These are phyloP conservation scores for Serendipita vermifera DNA, from an alignment of 768 basidiomycete species.

Conservation along the genomic window DNA sequence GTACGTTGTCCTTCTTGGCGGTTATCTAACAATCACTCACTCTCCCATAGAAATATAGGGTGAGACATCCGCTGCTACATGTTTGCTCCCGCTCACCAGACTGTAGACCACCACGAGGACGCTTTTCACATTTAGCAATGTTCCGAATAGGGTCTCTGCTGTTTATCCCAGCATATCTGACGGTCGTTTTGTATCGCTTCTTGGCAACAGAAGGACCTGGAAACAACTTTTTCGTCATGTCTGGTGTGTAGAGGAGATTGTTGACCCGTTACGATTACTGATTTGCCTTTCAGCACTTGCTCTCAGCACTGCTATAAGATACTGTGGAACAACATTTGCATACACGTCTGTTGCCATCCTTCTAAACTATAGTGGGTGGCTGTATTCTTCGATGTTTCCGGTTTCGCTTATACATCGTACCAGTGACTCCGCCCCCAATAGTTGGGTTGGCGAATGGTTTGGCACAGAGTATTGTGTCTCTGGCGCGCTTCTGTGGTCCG, in stretches of 20 bases:
- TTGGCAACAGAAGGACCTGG: slow-evolving; percentile 58
- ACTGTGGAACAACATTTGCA: slow-evolving; percentile 74
- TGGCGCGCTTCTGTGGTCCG: slow-evolving; percentile 83
- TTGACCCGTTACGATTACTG: slow-evolving; percentile 18
- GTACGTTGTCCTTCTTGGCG: slow-evolving; percentile 32
- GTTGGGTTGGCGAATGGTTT: slow-evolving; percentile 91
- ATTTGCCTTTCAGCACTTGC: slow-evolving; percentile 11
- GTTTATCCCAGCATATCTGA: slow-evolving; percentile 83
- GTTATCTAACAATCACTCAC: not conserved
- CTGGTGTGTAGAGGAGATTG: slow-evolving; percentile 34
- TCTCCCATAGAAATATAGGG: slow-evolving; percentile 26
- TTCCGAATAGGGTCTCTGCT: slow-evolving; percentile 76
- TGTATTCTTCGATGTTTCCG: not conserved
- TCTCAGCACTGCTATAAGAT: slow-evolving; percentile 48
- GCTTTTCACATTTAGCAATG: slow-evolving; percentile 78
- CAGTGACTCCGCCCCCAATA: slow-evolving; percentile 82
- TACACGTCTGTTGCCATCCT: slow-evolving; percentile 87
- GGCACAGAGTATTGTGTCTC: slow-evolving; percentile 88
- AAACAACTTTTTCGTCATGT: slow-evolving; percentile 71
- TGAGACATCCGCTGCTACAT: slow-evolving; percentile 11
- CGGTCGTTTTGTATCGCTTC: slow-evolving; percentile 56
- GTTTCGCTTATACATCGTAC: not conserved
- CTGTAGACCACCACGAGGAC: slow-evolving; percentile 59
- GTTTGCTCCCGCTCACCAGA: not conserved
- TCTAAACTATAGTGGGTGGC: slow-evolving; percentile 59